Conservation (phyloP, 129 eudicot species). For the Heracleum sosnowskyi region DNA sequence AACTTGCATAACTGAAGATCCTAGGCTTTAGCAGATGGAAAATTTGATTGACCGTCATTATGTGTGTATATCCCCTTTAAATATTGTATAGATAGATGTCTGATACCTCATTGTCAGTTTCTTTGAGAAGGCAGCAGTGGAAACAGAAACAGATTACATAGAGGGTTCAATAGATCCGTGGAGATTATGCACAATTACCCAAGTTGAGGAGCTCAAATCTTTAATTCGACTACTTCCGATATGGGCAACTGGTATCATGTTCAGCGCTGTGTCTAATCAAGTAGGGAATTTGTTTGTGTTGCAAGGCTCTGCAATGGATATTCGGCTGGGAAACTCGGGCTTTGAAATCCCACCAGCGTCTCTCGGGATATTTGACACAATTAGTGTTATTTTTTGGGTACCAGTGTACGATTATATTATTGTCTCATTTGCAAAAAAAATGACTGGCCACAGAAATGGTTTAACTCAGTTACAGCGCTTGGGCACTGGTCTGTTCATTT, state of each 20-base stretch:
- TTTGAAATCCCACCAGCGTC: conserved; percentile 17
- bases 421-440: conserved; percentile 5
- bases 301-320: conserved; percentile 17
- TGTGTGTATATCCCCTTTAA: neutral
- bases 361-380: conserved; percentile 6
- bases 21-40: neutral
- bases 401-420: conserved; percentile 15
- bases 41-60: neutral
- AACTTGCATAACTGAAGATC: neutral
- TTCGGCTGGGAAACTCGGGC: neutral
- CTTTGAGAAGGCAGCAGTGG: conserved; percentile 18
- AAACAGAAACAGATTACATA: conserved; percentile 1
- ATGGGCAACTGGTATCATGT: conserved; percentile 15
- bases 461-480: conserved; percentile 7
- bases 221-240: conserved; percentile 9
- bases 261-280: conserved; percentile 7
- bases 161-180: conserved; percentile 15
- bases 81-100: neutral
- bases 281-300: conserved; percentile 9
- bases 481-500: conserved; percentile 12
- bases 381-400: conserved; percentile 19
- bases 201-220: conserved; percentile 15
- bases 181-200: conserved; percentile 17
- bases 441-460: conserved; percentile 3
- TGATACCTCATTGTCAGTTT: conserved; percentile 11